Base-by-base conservation (phyloP, 148 eudicot genomes). In the Vaccinium darrowii region DNA sequence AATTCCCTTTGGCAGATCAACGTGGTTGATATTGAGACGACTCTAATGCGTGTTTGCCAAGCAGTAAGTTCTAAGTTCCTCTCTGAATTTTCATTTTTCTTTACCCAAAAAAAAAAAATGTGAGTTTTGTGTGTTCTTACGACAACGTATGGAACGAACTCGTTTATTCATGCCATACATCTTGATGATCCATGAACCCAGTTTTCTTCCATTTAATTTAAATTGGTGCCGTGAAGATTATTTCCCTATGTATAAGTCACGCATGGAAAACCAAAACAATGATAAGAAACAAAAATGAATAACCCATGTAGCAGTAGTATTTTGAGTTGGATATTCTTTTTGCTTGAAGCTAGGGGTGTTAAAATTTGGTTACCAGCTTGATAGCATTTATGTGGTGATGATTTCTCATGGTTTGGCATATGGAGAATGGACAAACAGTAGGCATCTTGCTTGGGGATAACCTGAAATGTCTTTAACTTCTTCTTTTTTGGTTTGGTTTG, bases 1-100 rank as follows among this genome's bases (percentile, higher is more conserved):
- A 84, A 91, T 81, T 94, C 97, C 80, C 98, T 96, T 85, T 96
- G 99, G 99, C 94, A 93, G 87, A 92, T 96, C 69, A 96, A 94
- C 86, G 99, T 96, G 83, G 94, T 92, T 27, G 99, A 96, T 87
- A 96, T 96, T 47, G 99, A 96, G 91, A 88, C 91, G 53, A 96
- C 98, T 49, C 86, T 96, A 83, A 89, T 92, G 78, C 98, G 90
- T 51, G 99, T 96, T 58, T 94, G 99, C 90, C 97, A 93, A 90
- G 87, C 93, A 39, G 99, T 96, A 83, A 90, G 97, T 90, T 80
- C 78, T 96, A 83, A 90, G 97, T 90, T 80, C 78, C 69, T 30
- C 30, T 52, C 81, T 50, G 19, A 82, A 11, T 83, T 82, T 52
- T 25, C 23, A n/a, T 54, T 76, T 16, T 72, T 21, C 60, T 81